These are phyloP conservation scores for Brassica hybrid DNA, from an alignment of 441 rosid species.

Conservation along the genomic window DNA sequence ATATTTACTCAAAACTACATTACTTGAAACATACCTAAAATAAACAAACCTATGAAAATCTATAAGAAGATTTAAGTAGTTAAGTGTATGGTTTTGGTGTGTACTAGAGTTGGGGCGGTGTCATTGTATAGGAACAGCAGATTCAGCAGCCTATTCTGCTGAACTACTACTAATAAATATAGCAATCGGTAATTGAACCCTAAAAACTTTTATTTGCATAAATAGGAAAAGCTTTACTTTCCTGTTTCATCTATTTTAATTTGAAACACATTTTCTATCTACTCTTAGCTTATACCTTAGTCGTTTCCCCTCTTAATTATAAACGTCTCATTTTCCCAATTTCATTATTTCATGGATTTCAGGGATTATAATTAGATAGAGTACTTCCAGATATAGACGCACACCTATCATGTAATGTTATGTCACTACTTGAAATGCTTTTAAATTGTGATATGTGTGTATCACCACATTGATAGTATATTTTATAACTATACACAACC, in stretches of 20 bases:
- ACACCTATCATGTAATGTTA: conserved; percentile 36
- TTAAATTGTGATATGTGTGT: neutral
- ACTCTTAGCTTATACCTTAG: neutral
- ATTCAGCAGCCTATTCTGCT: conserved; percentile 37
- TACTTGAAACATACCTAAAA: conserved; percentile 37
- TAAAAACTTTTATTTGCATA: neutral
- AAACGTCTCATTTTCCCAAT: neutral
- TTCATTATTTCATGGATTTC: conserved; percentile 20
- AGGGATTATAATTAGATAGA: conserved; percentile 10
- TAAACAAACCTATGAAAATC: conserved; percentile 16
- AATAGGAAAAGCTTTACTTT: conserved; percentile 33
- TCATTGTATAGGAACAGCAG: conserved; percentile 41
- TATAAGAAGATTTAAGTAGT: conserved; percentile 25
- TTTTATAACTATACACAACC: neutral
- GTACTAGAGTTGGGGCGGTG: conserved; percentile 39
- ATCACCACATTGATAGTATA: neutral
- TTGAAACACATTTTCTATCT: conserved; percentile 10
- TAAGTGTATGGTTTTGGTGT: conserved; percentile 10
- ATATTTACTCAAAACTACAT: neutral
- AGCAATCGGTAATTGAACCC: conserved; percentile 35
- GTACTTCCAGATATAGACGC: conserved; percentile 33
- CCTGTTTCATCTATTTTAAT: conserved; percentile 19
- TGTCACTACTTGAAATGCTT: conserved; percentile 13
- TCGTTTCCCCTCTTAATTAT: conserved; percentile 14
- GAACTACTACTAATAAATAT: conserved; percentile 8